Percentiles rank a stretch among this genome's conserved stretches.
These are phyloP conservation scores for Thermomyces lanuginosus DNA, from an alignment of 2,329 filamentous ascomycete genomes.

Conservation along the genomic window DNA sequence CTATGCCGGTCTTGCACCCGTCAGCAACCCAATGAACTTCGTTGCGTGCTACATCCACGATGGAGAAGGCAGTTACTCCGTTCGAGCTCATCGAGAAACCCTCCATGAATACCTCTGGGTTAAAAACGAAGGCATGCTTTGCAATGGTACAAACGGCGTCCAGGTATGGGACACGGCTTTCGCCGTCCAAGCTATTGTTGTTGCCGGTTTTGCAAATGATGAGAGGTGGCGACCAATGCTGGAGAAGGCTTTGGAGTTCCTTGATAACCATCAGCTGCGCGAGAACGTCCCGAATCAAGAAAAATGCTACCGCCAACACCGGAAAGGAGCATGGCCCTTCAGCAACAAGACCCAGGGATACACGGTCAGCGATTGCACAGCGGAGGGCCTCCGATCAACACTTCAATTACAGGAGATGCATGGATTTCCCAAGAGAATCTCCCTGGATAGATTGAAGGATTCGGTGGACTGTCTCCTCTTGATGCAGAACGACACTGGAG, in stretches of 20 bases:
- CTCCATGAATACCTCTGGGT: constrained; percentile 82
- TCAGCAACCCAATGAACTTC: constrained; percentile 83
- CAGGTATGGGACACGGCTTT: constrained; percentile 96
- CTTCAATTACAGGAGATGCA: constrained; percentile 67
- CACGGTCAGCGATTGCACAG: constrained; percentile 85
- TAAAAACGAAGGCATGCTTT: constrained; percentile 79
- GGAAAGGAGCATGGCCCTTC: constrained; percentile 92
- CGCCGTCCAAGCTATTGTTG: constrained; percentile 63
- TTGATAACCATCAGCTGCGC: constrained; percentile 80
- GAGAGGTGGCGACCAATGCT: constrained; percentile 71
- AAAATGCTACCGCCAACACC: constrained; percentile 70
- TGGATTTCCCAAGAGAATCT: constrained; percentile 56
- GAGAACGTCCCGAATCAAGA: constrained; percentile 65
- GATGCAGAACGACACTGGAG: constrained; percentile 76
- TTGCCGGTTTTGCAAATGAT: constrained; percentile 61
- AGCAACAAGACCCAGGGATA: constrained; percentile 88
- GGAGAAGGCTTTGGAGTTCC: constrained; percentile 61
- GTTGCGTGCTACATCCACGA: constrained; percentile 71
- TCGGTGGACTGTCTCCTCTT: constrained; percentile 79
- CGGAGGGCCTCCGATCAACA: constrained; percentile 75
- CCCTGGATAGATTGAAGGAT: constrained; percentile 65
- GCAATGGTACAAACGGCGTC: constrained; percentile 95
- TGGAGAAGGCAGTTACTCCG: constrained; percentile 54
- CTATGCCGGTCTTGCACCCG: constrained; percentile 70
- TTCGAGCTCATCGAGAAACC: constrained; percentile 63